Evolutionary conservation across 106 monocot genomes (phyloP).

Genomic region (Platanthera zijinensis): DNA sequence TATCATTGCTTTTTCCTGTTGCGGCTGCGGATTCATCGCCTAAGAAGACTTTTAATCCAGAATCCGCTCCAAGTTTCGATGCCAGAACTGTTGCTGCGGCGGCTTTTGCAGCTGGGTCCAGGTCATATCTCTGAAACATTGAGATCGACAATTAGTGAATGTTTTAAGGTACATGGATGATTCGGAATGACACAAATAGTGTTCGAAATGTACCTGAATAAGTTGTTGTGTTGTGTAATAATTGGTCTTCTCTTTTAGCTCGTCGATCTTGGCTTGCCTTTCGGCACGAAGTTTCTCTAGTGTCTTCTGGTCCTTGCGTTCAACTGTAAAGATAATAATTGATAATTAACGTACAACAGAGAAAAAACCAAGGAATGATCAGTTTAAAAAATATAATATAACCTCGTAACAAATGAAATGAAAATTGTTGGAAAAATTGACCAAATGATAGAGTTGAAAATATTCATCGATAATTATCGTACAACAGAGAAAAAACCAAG

Average conservation of each 20-base stretch:
- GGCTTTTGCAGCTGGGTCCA: constrained; percentile 87
- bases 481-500: background rate
- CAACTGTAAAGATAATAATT: constrained; percentile 33
- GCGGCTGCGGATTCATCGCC: constrained; percentile 59
- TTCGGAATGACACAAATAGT: background rate
- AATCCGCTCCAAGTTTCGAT: constrained; percentile 77
- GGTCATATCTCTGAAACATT: constrained; percentile 70
- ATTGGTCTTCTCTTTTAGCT: constrained; percentile 96
- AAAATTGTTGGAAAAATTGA: background rate
- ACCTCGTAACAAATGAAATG: constrained; percentile 1
- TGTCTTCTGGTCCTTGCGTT: constrained; percentile 70
- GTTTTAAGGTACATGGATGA: background rate
- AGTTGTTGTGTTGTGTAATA: constrained; percentile 91
- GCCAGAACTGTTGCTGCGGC: constrained; percentile 87
- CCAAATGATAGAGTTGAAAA: constrained; percentile 7
- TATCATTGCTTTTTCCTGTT: constrained; percentile 35
- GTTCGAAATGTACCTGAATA: constrained; percentile 54
- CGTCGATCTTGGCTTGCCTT: constrained; percentile 86
- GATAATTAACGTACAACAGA: background rate
- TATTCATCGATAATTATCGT: background rate
- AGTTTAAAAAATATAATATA: background rate
- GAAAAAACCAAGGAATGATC: background rate
- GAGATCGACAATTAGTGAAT: background rate
- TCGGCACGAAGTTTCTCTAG: constrained; percentile 74
- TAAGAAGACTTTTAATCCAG: constrained; percentile 68